These are phyloP conservation scores for Xylaria sp. DNA, from an alignment of 2,329 filamentous ascomycete genomes.

Conservation along the genomic window DNA sequence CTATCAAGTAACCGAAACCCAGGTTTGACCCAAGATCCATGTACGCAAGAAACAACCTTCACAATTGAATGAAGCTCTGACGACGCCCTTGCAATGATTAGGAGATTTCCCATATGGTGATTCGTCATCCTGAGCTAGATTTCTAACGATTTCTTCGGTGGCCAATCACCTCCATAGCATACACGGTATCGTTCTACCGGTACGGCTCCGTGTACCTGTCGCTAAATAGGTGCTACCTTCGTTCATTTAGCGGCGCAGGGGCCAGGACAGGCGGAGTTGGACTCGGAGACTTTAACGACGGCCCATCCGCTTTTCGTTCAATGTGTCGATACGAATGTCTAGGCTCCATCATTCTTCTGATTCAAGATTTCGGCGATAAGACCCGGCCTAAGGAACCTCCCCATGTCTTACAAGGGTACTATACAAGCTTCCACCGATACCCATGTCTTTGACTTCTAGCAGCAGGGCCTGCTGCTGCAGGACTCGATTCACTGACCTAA, in stretches of 20 bases:
- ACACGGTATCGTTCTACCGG: no score
- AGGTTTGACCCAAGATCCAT: neutral
- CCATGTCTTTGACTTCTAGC: slow-evolving; percentile 10
- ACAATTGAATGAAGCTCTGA: neutral
- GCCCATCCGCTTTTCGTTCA: slow-evolving; percentile 10
- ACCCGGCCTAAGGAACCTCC: slow-evolving; percentile 41
- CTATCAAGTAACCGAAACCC: neutral
- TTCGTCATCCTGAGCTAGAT: neutral
- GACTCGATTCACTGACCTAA: slow-evolving; percentile 25
- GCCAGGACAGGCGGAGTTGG: neutral
- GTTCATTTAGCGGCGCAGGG: no score
- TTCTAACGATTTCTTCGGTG: neutral
- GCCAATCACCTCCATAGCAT: neutral
- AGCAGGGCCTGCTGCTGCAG: slow-evolving; percentile 14
- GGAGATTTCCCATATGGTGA: neutral
- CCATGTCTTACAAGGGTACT: slow-evolving; percentile 32
- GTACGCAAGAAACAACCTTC: neutral
- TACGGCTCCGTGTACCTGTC: neutral
- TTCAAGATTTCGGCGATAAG: slow-evolving; percentile 47
- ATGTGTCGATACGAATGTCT: slow-evolving; percentile 61
- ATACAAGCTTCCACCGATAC: slow-evolving; percentile 6
- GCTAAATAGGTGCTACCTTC: no score
- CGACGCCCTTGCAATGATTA: neutral
- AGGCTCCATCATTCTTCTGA: slow-evolving; percentile 51
- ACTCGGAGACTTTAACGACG: neutral